A percentile compares a stretch with the other conserved stretches of the same genome.
Evolutionary conservation across 2,329 filamentous ascomycete species (phyloP).

Genomic region (Fusarium mundagurra): DNA sequence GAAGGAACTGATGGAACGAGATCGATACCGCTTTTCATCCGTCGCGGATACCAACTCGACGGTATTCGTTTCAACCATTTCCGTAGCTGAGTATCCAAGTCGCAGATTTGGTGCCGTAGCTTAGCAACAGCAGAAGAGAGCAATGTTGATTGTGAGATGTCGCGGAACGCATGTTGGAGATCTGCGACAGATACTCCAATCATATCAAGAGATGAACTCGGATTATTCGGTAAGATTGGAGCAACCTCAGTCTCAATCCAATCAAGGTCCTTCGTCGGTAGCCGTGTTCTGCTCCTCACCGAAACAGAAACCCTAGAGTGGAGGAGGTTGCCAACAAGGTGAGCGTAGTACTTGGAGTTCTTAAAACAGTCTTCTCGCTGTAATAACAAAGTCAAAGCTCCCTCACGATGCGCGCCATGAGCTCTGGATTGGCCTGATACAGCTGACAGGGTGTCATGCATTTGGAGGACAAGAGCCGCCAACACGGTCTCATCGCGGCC

Average conservation of each 20-base stretch:
- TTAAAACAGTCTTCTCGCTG: neutral
- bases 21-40: neutral
- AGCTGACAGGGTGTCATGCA: slow-evolving; percentile 20
- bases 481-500: slow-evolving; percentile 7
- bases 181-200: slow-evolving; percentile 6
- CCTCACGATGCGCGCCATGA: slow-evolving; percentile 9
- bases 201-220: slow-evolving; percentile 21
- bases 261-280: neutral
- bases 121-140: accelerated
- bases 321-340: slow-evolving; percentile 18
- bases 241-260: slow-evolving; percentile 8
- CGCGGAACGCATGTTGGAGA: neutral
- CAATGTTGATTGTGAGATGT: accelerated
- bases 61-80: slow-evolving; percentile 6
- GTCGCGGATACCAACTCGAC: neutral
- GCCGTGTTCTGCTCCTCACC: neutral
- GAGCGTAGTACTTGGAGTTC: neutral
- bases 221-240: neutral
- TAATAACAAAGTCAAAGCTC: slow-evolving; percentile 11
- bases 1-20: neutral
- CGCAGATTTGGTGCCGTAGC: neutral
- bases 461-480: slow-evolving; percentile 17
- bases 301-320: slow-evolving; percentile 15
- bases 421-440: neutral
- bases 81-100: slow-evolving; percentile 1